These are phyloP conservation scores for Bryoerythrophyllum caledonicum DNA, from an alignment of 225 moss, liverwort and hornwort species.

Conservation along the genomic window DNA sequence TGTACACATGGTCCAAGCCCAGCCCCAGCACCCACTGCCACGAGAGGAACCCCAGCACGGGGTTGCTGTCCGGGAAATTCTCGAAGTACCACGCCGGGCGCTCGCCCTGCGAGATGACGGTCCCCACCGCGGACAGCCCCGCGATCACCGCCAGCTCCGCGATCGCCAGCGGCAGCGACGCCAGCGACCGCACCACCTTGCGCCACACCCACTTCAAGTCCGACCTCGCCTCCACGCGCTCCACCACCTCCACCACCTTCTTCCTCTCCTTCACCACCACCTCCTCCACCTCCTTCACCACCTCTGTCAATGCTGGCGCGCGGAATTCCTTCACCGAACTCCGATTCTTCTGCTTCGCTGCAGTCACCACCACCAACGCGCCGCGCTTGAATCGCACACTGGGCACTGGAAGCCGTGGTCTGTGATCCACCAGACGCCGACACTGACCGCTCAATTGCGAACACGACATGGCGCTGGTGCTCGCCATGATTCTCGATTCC, in stretches of 20 bases:
- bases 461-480: neutral
- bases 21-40: conserved; percentile 82
- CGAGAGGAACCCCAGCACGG: conserved; percentile 81
- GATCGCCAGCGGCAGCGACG: conserved; percentile 88
- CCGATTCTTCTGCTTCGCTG: conserved; percentile 18
- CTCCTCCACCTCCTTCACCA: conserved; percentile 1
- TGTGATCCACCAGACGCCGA: neutral
- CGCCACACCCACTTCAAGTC: conserved; percentile 32
- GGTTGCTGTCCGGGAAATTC: conserved; percentile 76
- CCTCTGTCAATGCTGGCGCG: conserved; percentile 31
- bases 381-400: conserved; percentile 10
- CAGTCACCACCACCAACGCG: neutral
- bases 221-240: conserved; percentile 34
- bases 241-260: conserved; percentile 19
- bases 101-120: conserved; percentile 85
- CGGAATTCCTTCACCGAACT: conserved; percentile 28
- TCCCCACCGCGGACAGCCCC: conserved; percentile 83
- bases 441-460: no score
- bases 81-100: conserved; percentile 80
- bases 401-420: neutral
- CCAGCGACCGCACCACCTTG: conserved; percentile 60
- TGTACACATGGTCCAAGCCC: conserved; percentile 87
- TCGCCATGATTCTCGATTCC: neutral
- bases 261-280: neutral
- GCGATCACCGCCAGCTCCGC: conserved; percentile 79